A percentile compares a stretch with the other conserved stretches of the same genome.
These are phyloP conservation scores for Viola odorata DNA, from an alignment of 345 rosid genomes.

Conservation along the genomic window DNA sequence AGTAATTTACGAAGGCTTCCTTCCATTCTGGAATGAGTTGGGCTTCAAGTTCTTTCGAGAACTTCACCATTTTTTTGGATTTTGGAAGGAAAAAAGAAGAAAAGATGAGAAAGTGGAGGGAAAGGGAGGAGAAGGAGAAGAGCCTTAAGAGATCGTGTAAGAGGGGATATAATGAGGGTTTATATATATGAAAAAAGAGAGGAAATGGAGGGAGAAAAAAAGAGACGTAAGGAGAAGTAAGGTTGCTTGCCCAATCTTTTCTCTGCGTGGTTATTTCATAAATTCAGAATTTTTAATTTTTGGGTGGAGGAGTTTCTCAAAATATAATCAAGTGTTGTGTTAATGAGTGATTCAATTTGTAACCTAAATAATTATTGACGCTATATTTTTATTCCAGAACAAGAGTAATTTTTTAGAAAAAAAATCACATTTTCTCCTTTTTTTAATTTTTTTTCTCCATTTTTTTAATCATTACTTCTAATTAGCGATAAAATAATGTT, in stretches of 20 bases:
- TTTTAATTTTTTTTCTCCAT: too few relatives aligned
- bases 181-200: conserved; percentile 29
- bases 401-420: too few relatives aligned
- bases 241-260: conserved; percentile 13
- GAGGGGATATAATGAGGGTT: conserved; percentile 25
- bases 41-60: conserved; percentile 94
- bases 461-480: too few relatives aligned
- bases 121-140: not conserved
- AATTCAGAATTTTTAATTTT: too few relatives aligned
- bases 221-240: conserved; percentile 11
- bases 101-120: not conserved
- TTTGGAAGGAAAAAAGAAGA: not conserved
- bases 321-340: not conserved
- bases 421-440: too few relatives aligned
- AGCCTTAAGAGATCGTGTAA: not conserved
- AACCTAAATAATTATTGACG: too few relatives aligned
- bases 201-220: conserved; percentile 28
- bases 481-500: not conserved
- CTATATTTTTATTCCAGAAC: too few relatives aligned
- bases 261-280: too few relatives aligned
- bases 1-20: conserved; percentile 85
- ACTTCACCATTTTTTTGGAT: conserved; percentile 75
- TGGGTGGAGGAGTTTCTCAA: not conserved
- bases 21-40: conserved; percentile 98
- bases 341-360: too few relatives aligned